Base-by-base conservation (phyloP, 176 grass and related monocot species). In the Juncus inflexus region DNA sequence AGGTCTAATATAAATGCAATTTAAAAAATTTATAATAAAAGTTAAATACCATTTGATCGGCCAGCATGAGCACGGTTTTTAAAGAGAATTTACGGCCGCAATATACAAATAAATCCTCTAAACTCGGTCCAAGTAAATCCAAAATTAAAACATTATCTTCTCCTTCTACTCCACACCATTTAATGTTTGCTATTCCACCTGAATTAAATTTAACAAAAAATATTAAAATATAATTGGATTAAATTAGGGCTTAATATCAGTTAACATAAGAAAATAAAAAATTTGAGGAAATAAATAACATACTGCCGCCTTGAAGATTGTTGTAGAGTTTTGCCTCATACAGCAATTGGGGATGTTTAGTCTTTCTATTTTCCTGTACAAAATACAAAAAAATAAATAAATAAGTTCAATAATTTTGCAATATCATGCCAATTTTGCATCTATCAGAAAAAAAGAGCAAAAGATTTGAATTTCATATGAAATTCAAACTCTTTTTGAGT, bases 51-150 rank as follows among this genome's bases (percentile, higher is more conserved):
- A 77, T 67, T 41, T 69, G 75, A 77, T 77, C 75, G 9, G 75
- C 75, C 35, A 77, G 19, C 64, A 77, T 69, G 15, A 77, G 55
- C 55, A 77, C 75, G 66, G 75, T 77, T 41, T 77, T 77, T 40
- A 77, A 55, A 16, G 75, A 60, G 53, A 77, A 77, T 67, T 69
- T 77, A 5, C 64, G 75, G 58, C 54, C 54, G 35, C 75, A 77
- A 54, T 77, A 77, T 47, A 67, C 63, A 77, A 77, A 77, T 64
- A 77, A 61, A 50, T 77, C 75, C 53, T 77, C 75, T 42, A 77
- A 59, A 60, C 75, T 77, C 38, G 64, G 75, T 11, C 75, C 75
- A 41, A 77, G 64, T 40, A 77, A 67, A 77, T 77, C 75, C 60
- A 77, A 39, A 60, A 77, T 67, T 52, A 77, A 12, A 7, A 77